These are phyloP conservation scores for Schizophyllum amplum DNA, from an alignment of 1,284 basidiomycete species.

Conservation along the genomic window DNA sequence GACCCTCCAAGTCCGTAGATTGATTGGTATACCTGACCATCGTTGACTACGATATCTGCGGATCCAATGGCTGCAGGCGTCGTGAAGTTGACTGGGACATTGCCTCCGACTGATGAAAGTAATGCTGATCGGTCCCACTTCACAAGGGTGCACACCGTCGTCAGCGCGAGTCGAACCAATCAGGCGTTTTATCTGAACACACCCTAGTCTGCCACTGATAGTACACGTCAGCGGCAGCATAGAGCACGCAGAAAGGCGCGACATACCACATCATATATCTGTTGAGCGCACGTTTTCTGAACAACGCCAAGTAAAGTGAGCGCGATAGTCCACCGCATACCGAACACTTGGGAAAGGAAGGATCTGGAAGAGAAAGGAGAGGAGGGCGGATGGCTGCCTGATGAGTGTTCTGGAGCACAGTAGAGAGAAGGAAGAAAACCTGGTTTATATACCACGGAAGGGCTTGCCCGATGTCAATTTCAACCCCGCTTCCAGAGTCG, in stretches of 20 bases:
- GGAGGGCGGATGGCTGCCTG: too few relatives aligned
- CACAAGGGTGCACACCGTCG: background rate
- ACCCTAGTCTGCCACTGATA: background rate
- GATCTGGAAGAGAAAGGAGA: background rate
- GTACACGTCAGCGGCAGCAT: background rate
- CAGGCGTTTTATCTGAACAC: too few relatives aligned
- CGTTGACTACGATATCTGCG: slow-evolving; percentile 41
- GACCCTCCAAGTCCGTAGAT: slow-evolving; percentile 44
- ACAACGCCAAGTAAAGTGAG: background rate
- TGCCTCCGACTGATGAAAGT: slow-evolving; percentile 37
- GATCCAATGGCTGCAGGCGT: slow-evolving; percentile 33
- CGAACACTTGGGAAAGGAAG: background rate
- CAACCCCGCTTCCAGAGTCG: too few relatives aligned
- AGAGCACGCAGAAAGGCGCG: background rate
- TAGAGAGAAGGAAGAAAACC: too few relatives aligned
- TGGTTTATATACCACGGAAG: too few relatives aligned
- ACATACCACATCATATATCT: background rate
- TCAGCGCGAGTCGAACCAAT: background rate
- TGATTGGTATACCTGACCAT: slow-evolving; percentile 32
- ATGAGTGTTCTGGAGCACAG: too few relatives aligned
- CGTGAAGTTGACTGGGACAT: slow-evolving; percentile 46
- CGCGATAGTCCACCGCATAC: background rate
- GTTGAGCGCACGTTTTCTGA: background rate
- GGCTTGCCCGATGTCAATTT: too few relatives aligned
- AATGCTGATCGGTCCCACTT: slow-evolving; percentile 44